Evolutionary conservation across 1,139 yeast genomes (phyloP), one percentile per base, ranked within the genome.

Genomic region (Chernovozyma sophiae-reginae): DNA sequence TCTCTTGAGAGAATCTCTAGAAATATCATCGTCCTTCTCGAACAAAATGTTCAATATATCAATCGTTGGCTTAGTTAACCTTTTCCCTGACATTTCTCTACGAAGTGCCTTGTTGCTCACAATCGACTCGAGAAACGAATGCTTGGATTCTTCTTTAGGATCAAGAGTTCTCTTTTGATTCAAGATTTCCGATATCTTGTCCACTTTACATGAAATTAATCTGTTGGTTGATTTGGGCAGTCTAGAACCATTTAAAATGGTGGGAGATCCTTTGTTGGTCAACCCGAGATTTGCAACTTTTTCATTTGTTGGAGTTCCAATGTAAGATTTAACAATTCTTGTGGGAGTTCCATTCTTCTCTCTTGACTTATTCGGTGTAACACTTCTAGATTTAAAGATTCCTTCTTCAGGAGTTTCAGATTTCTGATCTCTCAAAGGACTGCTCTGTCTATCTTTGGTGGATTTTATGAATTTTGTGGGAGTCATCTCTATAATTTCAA

Each of bases 401-500:
- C 10, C 23, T 7, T 20, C 10, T 20, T 6, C 6, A 20, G 23
- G 23, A 10, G 6, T 20, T 7, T 20, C 23, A 20, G 23, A 7
- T 20, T 20, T 20, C 10, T 20, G 8, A 10, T 10, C 10, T 7
- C 8, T 20, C 10, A 10, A 7, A 10, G 8, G 6, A 20, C 23
- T 20, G 10, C 23, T 10, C 10, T 20, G 23, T 20, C 10, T 10
- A 20, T 20, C 10, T n/a, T 12, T 7, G 14, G 30, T 14, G n/a
- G 30, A 27, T 4, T 4, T 8, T 27, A 10, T 14, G 17, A 20
- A 20, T 10, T 20, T 20, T 6, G 29, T 13, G 6, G 29, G 29
- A 26, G 29, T 26, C 29, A 48, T 38, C 18, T 55, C 54, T 42
- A 48, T 44, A 5, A 55, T 55, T 35, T 57, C 58, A 25, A 58